These are phyloP conservation scores for Globomyces pollinis-pini DNA, from an alignment of 192 early-diverging fungal species.

Conservation along the genomic window DNA sequence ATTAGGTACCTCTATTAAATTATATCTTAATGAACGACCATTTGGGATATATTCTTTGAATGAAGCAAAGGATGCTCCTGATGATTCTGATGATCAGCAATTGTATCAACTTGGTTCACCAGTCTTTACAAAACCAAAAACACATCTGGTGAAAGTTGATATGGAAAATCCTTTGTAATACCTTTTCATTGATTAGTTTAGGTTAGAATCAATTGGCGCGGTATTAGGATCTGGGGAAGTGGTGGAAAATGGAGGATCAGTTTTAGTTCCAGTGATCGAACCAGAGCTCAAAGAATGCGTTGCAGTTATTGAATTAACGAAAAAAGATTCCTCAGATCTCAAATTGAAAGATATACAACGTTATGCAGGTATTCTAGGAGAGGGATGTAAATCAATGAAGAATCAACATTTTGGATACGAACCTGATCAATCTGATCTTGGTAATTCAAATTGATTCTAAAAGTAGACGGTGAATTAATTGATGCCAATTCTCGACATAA, in stretches of 20 bases:
- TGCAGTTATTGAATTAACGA: not conserved
- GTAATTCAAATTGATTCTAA: not conserved
- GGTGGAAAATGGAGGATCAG: not conserved
- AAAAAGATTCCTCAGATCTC: not conserved
- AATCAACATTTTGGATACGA: not conserved
- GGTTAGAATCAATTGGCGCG: not conserved
- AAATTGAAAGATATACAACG: not conserved
- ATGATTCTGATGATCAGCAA: not conserved
- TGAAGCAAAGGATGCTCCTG: not conserved
- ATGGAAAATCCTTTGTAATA: not conserved
- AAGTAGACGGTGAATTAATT: conserved; percentile 23
- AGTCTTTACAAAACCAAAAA: not conserved
- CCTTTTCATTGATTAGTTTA: not conserved
- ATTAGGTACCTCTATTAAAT: not conserved
- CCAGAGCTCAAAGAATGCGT: not conserved
- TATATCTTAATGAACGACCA: not conserved
- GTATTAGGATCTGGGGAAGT: not conserved
- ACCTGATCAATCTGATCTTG: not conserved
- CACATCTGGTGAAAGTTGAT: not conserved
- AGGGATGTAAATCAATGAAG: not conserved
- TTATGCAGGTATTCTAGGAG: not conserved
- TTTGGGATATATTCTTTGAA: not conserved
- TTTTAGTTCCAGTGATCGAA: not conserved
- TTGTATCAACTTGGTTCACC: not conserved
- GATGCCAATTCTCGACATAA: conserved; percentile 31